These are phyloP conservation scores for Exidia glandulosa DNA, from an alignment of 768 basidiomycete species.

Conservation along the genomic window DNA sequence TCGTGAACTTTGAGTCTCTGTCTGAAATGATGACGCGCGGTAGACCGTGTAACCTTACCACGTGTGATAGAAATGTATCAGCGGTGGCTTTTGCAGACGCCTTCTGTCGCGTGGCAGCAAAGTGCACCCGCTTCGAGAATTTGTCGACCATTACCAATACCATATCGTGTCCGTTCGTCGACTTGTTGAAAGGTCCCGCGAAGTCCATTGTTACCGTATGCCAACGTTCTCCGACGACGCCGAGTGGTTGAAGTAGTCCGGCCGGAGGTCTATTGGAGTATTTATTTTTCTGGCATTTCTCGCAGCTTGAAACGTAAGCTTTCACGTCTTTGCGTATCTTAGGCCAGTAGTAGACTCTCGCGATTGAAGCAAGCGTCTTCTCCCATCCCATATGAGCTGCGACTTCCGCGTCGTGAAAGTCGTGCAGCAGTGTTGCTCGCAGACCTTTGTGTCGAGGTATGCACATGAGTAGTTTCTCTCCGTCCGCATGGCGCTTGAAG, in stretches of 20 bases:
- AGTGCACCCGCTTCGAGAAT: constrained; percentile 13
- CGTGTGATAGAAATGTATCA: neutral
- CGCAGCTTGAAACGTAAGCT: constrained; percentile 22
- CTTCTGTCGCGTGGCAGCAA: constrained; percentile 7
- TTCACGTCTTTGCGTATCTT: constrained; percentile 21
- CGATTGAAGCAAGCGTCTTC: constrained; percentile 11
- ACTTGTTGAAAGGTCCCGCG: neutral
- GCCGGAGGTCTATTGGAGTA: neutral
- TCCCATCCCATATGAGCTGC: constrained; percentile 12
- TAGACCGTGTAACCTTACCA: neutral
- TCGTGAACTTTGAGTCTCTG: neutral
- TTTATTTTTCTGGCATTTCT: constrained; percentile 26
- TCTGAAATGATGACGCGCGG: constrained; percentile 2
- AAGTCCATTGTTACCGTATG: neutral
- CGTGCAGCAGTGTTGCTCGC: neutral
- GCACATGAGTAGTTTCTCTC: neutral
- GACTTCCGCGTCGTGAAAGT: constrained; percentile 5
- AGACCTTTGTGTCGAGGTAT: neutral
- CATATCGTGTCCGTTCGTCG: neutral
- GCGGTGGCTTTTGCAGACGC: neutral
- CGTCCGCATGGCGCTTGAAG: neutral
- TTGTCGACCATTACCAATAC: neutral
- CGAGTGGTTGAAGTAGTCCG: neutral
- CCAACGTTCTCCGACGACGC: neutral
- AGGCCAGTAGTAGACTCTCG: constrained; percentile 11